These are phyloP conservation scores for Brassica balearica DNA, from an alignment of 441 rosid genomes.

Conservation along the genomic window DNA sequence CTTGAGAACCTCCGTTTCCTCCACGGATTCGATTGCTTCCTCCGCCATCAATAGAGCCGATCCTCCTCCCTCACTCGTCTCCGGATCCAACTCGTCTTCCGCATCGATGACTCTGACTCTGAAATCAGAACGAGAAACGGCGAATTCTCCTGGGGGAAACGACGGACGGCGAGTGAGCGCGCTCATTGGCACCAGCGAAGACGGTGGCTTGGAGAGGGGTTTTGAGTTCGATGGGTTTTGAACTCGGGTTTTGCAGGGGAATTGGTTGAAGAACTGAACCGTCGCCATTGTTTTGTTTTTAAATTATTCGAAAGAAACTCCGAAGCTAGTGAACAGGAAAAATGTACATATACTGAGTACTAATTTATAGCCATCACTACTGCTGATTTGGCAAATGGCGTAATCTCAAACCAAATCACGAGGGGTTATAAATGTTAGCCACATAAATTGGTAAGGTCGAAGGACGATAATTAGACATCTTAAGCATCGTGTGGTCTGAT, in stretches of 20 bases:
- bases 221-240: slow-evolving; percentile 25
- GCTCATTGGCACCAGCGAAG: slow-evolving; percentile 21
- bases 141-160: neutral
- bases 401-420: neutral
- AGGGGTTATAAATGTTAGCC: slow-evolving; percentile 24
- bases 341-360: neutral
- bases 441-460: slow-evolving; percentile 10
- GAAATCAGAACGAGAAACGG: slow-evolving; percentile 45
- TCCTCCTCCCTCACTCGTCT: slow-evolving; percentile 38
- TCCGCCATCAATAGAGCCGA: slow-evolving; percentile 49
- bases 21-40: slow-evolving; percentile 48
- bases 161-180: slow-evolving; percentile 19
- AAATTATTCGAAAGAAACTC: neutral
- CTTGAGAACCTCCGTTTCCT: slow-evolving; percentile 68
- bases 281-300: slow-evolving; percentile 54
- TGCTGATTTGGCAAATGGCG: neutral
- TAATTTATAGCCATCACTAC: slow-evolving; percentile 22
- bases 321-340: slow-evolving; percentile 21
- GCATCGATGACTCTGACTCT: slow-evolving; percentile 46
- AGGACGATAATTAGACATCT: neutral
- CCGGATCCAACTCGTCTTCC: slow-evolving; percentile 51
- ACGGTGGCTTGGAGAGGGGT: slow-evolving; percentile 32
- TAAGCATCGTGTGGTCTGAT: neutral
- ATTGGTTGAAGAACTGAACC: slow-evolving; percentile 50
- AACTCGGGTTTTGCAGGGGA: slow-evolving; percentile 53